Evolutionary conservation across 345 rosid species (phyloP), one percentile per base, ranked within the genome.

Genomic region (Durio zibethinus): DNA sequence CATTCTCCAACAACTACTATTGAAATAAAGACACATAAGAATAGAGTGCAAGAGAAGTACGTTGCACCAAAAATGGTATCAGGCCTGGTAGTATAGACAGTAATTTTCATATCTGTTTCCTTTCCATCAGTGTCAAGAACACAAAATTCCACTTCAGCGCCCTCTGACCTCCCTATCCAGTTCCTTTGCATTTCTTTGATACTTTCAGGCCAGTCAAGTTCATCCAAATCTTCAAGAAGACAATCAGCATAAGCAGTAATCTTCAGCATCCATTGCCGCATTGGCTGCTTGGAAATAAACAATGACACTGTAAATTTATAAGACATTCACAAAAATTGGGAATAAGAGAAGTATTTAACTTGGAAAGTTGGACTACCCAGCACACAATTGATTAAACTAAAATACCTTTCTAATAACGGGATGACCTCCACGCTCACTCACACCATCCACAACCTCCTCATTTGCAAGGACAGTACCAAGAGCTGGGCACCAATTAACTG

Each of bases 231-330:
- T 82, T 93, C 90, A 36, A 91, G 92, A 84, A 93, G 98, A 54
- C 93, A 94, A 81, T 93, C 98, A 78, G 96, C 98, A 70, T 94
- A 94, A 4, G 91, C 97, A 67, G 97, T 94, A 77, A 94, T 94
- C 89, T 88, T 94, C 83, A 94, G 94, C 90, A 93, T 93, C 98
- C 98, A 94, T 79, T 94, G 98, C 87, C 95, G 86, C 98, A 94
- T 94, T 82, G 98, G 97, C 98, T 94, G 97, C 97, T 94, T 85
- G 93, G 94, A 89, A 86, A 93, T 88, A 91, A 93, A 93, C 90
- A 94, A 91, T 80, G 89, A 91, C 90, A 91, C 94, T 93, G 97
- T 92, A 88, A 88, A 91, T 91, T 89, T 89, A 84, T 83, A 84
- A 87, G 87, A 88, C 84, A 21, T 68, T 68, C 54, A 43, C 54